A percentile compares a stretch with the other conserved stretches of the same genome.
phyloP scores from a whole-genome alignment of 2,329 filamentous ascomycete genomes.

The Sarocladiaceae sp. region DNA sequence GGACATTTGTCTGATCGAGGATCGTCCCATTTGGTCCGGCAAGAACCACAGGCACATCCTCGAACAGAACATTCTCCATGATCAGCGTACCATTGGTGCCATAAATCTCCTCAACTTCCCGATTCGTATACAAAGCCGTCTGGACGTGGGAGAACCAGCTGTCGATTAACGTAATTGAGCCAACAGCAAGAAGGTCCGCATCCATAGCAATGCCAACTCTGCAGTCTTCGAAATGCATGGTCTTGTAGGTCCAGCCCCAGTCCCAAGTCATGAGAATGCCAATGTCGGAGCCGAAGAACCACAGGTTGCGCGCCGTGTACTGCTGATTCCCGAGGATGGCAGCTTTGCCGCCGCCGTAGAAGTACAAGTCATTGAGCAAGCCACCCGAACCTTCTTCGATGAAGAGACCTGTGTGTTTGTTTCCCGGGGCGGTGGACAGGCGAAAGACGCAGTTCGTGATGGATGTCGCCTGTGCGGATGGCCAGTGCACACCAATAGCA shows the following conservation, averaged over 20 bases:
- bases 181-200: slow-evolving; percentile 51
- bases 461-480: slow-evolving; percentile 59
- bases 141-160: slow-evolving; percentile 64
- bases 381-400: slow-evolving; percentile 63
- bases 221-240: slow-evolving; percentile 58
- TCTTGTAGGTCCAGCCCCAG: slow-evolving; percentile 74
- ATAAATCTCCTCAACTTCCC: slow-evolving; percentile 24
- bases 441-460: slow-evolving; percentile 55
- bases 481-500: slow-evolving; percentile 61
- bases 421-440: slow-evolving; percentile 40
- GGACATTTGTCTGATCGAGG: slow-evolving; percentile 13
- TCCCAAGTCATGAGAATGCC: slow-evolving; percentile 71
- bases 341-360: slow-evolving; percentile 65
- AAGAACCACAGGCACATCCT: slow-evolving; percentile 25
- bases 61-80: slow-evolving; percentile 44
- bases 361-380: slow-evolving; percentile 64
- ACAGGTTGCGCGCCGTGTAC: slow-evolving; percentile 66
- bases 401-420: slow-evolving; percentile 53
- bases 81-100: slow-evolving; percentile 38
- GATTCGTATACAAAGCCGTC: slow-evolving; percentile 63
- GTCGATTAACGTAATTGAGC: slow-evolving; percentile 72
- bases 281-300: slow-evolving; percentile 59
- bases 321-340: slow-evolving; percentile 61
- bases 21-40: slow-evolving; percentile 17
- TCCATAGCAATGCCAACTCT: slow-evolving; percentile 64